Evolutionary conservation across 2,329 filamentous ascomycete genomes (phyloP), one percentile per base, ranked within the genome.

Genomic region (Alternaria triticimaculans): DNA sequence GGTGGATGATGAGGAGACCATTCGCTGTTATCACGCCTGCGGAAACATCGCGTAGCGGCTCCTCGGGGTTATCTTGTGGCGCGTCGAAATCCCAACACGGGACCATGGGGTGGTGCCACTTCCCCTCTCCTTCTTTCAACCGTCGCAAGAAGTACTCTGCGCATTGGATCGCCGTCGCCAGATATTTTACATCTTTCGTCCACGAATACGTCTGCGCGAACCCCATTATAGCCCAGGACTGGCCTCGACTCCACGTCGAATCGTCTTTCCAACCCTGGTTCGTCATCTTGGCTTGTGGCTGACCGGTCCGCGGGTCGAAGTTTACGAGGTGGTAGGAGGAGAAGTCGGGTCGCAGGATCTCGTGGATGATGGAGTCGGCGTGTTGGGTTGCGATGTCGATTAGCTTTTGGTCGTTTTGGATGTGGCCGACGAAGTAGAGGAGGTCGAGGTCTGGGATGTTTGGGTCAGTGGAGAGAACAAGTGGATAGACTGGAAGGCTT

Each of bases 51-150:
- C 81, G 65, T 4, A 79, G 49, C 9, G 76, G 76, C 9, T 74
- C 71, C 4, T 28, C 21, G 0, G 64, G 18, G 69, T 82, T 50
- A 75, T 83, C 26, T 66, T 73, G 72, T 53, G 84, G 85, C 0
- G 84, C 85, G 62, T 86, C 82, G 48, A 86, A 86, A 58, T 87
- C 85, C 85, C 84, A 87, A 3, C 80, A 77, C 1, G 84, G 84
- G 0, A 86, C 81, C 1, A 76, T 45, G 3, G 57, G 65, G 45
- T 74, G 67, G 20, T 72, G 67, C 68, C 74, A 76, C 30, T 68
- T 78, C 1, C 66, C 69, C 6, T 72, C 70, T 15, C 78, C 78
- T 3, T 74, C 72, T 0, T 80, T 76, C 18, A 86, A 71, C 0
- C 82, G 73, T 0, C 70, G 54, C 3, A 86, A 66, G 63, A 87